Percentiles rank a stretch among this genome's conserved stretches.
Evolutionary conservation across 2,329 filamentous ascomycete species (phyloP).

Genomic region (Alternaria tenuissima): DNA sequence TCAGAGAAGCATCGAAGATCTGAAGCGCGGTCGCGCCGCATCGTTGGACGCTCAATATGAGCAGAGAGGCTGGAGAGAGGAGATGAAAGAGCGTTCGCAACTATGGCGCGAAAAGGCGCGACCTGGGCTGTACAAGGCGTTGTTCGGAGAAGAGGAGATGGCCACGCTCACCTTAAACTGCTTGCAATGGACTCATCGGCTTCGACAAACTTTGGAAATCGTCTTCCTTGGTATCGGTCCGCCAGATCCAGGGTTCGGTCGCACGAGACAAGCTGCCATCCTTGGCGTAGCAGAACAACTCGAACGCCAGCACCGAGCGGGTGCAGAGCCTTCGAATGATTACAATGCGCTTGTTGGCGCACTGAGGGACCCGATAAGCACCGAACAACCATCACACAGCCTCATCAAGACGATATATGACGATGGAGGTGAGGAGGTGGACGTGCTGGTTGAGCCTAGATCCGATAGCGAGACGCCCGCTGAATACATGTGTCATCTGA

Average conservation of each 20-base stretch:
- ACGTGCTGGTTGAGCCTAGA: constrained; percentile 67
- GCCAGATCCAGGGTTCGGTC: constrained; percentile 16
- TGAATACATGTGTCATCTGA: constrained; percentile 22
- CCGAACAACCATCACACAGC: neutral
- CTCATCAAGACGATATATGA: constrained; percentile 24
- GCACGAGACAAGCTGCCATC: constrained; percentile 10
- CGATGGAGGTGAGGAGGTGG: constrained; percentile 15
- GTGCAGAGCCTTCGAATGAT: constrained; percentile 9
- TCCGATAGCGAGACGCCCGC: constrained; percentile 67
- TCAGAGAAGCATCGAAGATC: neutral
- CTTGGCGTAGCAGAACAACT: constrained; percentile 21
- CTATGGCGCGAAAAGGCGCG: constrained; percentile 20
- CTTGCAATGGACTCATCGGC: constrained; percentile 13
- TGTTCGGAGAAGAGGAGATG: constrained; percentile 23
- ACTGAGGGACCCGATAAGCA: constrained; percentile 13
- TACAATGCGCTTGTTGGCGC: constrained; percentile 18
- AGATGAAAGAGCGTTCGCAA: constrained; percentile 20
- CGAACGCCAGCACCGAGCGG: constrained; percentile 20
- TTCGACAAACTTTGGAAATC: constrained; percentile 22
- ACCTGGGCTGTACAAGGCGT: constrained; percentile 7
- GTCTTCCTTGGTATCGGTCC: constrained; percentile 18
- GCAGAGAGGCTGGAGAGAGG: constrained; percentile 18
- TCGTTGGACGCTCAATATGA: constrained; percentile 5
- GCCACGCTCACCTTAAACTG: constrained; percentile 5
- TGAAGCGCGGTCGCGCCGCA: constrained; percentile 7